Evolutionary conservation across 768 basidiomycete genomes (phyloP), one percentile per base, ranked within the genome.

Genomic region (Macrolepiota fuliginosa): DNA sequence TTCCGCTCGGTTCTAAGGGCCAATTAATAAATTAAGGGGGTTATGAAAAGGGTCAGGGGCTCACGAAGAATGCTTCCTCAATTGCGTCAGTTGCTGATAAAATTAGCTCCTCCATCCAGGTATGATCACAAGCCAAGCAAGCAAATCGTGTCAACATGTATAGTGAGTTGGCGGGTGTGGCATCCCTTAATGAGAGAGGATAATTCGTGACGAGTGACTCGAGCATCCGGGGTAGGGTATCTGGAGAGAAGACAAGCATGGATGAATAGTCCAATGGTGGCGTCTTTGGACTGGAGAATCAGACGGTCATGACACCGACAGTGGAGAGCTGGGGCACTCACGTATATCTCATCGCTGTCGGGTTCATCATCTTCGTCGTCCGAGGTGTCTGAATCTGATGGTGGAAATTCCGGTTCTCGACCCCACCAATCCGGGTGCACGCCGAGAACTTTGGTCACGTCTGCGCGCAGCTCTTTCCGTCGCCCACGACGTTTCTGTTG

Each of bases 141-240:
- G 97, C 97, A 74, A 96, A 99, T 49, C 95, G 86, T 12, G 94
- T 89, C 55, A 95, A 82, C 76, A 97, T 84, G 73, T 95, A 97
- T 53, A 99, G 76, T 11, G 86, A 86, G 70, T 96, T 98, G 29
- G 96, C 97, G 15, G 97, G 96, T 36, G 94, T 86, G 2, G 89
- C 76, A 73, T 94, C 89, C 54, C 84, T 83, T 51, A 91, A 79
- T 19, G 83, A 81, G 5, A 92, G 87, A 45, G 76, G 83, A 71
- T 88, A 91, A 67, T 88, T 86, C 24, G 83, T 84, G 71, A 98
- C 89, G 37, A 98, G 76, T 7, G 92, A 87, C 65, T 91, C 86
- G 65, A 96, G 88, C 37, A 96, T 89, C 62, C 83, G 79, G 1
- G 92, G 87, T 9, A 98, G 75, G 12, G 88, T 80, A 42, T 85